These are phyloP conservation scores for Phaeosphaeriaceae sp. DNA, from an alignment of 2,329 filamentous ascomycete genomes.

Conservation along the genomic window DNA sequence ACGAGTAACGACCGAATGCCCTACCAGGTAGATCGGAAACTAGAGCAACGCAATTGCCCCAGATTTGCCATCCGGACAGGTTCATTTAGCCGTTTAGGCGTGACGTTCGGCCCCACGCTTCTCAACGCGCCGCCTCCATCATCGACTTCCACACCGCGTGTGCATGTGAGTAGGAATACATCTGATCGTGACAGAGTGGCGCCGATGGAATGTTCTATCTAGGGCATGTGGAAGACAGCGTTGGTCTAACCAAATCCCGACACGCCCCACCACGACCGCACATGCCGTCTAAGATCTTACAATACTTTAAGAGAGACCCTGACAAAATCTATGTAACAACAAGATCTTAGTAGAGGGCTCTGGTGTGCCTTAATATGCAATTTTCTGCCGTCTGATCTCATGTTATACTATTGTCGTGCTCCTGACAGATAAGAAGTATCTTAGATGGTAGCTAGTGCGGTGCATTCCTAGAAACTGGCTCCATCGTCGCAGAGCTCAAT, in stretches of 20 bases:
- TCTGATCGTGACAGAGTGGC: neutral
- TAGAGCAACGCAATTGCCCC: neutral
- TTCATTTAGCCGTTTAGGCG: slow-evolving; percentile 45
- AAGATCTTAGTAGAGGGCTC: no score
- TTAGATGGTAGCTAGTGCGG: no score
- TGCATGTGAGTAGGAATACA: neutral
- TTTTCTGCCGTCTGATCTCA: no score
- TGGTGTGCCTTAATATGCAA: no score
- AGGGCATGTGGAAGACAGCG: neutral
- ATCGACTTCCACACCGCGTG: slow-evolving; percentile 6
- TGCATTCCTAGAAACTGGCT: no score
- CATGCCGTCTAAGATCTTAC: no score
- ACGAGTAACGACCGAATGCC: neutral
- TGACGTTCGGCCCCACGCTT: slow-evolving; percentile 12
- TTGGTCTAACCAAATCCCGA: neutral
- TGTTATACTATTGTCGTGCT: no score
- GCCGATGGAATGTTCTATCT: neutral
- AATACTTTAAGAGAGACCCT: no score
- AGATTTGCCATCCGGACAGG: slow-evolving; percentile 4
- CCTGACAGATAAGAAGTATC: no score
- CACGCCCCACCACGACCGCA: neutral
- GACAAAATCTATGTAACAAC: no score
- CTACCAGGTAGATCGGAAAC: neutral
- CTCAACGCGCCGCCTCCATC: slow-evolving; percentile 7
- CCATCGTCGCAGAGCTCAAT: no score